A percentile compares a stretch with the other conserved stretches of the same genome.
Conservation (phyloP, 2,329 filamentous ascomycete genomes). For the Chrysoporthe austroafricana region DNA sequence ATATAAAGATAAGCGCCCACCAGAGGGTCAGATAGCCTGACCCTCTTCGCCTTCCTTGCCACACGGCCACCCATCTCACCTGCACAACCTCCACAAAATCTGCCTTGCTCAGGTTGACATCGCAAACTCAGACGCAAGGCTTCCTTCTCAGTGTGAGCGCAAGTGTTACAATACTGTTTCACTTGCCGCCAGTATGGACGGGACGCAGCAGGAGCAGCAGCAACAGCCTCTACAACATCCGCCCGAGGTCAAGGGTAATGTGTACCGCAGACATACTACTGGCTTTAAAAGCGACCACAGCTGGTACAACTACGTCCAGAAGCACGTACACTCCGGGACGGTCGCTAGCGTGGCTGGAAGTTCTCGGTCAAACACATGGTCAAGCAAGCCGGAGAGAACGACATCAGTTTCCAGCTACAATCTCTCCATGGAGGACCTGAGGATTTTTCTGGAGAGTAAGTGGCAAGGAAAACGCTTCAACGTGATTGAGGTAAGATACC, state of each 20-base stretch:
- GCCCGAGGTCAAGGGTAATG: background rate
- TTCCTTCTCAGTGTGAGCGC: background rate
- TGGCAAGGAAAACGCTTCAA: background rate
- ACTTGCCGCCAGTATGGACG: background rate
- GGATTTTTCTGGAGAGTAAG: background rate
- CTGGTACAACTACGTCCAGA: background rate
- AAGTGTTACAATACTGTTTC: background rate
- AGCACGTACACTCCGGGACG: background rate
- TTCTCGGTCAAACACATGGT: background rate
- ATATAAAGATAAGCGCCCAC: background rate
- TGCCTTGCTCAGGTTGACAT: background rate
- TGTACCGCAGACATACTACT: background rate
- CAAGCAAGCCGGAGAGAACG: background rate
- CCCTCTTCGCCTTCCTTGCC: background rate
- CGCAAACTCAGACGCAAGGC: background rate
- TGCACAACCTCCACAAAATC: background rate
- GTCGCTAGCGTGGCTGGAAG: background rate
- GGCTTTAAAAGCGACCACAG: background rate
- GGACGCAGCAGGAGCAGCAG: background rate
- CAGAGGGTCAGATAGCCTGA: background rate
- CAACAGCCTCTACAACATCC: background rate
- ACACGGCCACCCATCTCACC: background rate
- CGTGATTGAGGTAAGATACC: background rate
- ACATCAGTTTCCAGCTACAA: background rate
- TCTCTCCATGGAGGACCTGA: background rate